Evolutionary conservation across 2,329 filamentous ascomycete genomes (phyloP).

Genomic region (Epichloe festucae): DNA sequence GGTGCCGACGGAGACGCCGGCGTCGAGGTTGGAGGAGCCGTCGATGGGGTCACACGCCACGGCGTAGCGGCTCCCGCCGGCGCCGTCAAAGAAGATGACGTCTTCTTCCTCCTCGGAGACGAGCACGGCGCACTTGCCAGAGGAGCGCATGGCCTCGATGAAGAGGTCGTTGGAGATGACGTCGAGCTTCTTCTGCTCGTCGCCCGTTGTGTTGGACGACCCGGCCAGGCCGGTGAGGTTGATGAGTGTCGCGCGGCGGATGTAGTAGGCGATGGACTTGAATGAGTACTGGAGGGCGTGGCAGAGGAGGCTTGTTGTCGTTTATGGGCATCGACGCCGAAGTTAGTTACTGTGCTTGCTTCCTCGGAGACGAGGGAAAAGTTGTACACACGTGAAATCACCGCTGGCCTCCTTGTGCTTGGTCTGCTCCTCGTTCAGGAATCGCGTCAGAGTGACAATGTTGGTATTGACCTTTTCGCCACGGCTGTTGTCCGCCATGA

Average conservation of each 20-base stretch:
- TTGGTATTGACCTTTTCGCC: slow-evolving; percentile 83
- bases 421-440: slow-evolving; percentile 88
- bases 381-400: slow-evolving; percentile 75
- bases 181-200: slow-evolving; percentile 99
- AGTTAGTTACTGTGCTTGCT: neutral
- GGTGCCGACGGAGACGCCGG: slow-evolving; percentile 92
- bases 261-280: slow-evolving; percentile 99
- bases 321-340: neutral
- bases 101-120: slow-evolving; percentile 99
- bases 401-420: slow-evolving; percentile 92
- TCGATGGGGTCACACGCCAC: slow-evolving; percentile 98
- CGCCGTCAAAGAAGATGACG: slow-evolving; percentile 72
- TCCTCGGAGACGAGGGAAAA: too few species aligned
- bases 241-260: slow-evolving; percentile 86
- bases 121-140: slow-evolving; percentile 76
- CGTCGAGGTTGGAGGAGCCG: slow-evolving; percentile 93
- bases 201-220: slow-evolving; percentile 86
- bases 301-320: slow-evolving; percentile 67
- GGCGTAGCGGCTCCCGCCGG: slow-evolving; percentile 70
- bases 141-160: slow-evolving; percentile 87
- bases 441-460: slow-evolving; percentile 89
- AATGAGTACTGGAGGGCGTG: slow-evolving; percentile 98
- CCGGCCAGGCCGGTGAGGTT: slow-evolving; percentile 92
- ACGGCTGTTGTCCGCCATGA: slow-evolving; percentile 27
- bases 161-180: slow-evolving; percentile 98